These are phyloP conservation scores for Candida glaebosa DNA, from an alignment of 805 yeast species.

Conservation along the genomic window DNA sequence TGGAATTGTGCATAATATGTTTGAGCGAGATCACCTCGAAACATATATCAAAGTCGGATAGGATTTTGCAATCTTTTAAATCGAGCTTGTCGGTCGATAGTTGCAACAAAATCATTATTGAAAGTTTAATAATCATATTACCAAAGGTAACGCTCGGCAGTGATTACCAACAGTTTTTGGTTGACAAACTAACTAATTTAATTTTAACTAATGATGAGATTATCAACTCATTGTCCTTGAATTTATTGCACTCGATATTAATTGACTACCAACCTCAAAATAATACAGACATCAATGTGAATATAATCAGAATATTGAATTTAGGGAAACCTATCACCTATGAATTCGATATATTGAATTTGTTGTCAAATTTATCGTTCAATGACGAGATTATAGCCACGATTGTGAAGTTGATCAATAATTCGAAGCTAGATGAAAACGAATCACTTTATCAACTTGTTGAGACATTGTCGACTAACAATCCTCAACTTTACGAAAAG, in stretches of 20 bases:
- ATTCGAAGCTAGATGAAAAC: constrained; percentile 9
- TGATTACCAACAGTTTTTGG: constrained; percentile 13
- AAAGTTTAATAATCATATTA: constrained; percentile 19
- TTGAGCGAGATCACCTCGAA: constrained; percentile 19
- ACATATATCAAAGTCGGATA: constrained; percentile 8
- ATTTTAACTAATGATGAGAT: constrained; percentile 27
- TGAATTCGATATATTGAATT: constrained; percentile 3
- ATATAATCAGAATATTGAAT: constrained; percentile 1
- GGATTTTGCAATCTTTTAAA: constrained; percentile 14
- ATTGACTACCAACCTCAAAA: neutral
- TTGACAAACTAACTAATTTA: constrained; percentile 16
- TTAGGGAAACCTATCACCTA: constrained; percentile 1
- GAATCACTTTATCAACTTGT: constrained; percentile 9
- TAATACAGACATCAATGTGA: neutral
- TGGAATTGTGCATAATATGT: constrained; percentile 22
- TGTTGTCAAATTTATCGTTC: neutral
- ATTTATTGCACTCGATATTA: constrained; percentile 12
- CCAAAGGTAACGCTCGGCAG: constrained; percentile 1
- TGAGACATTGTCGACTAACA: constrained; percentile 3
- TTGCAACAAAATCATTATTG: constrained; percentile 23
- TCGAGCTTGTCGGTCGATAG: constrained; percentile 24
- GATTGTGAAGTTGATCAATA: constrained; percentile 7
- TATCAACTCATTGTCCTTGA: constrained; percentile 19
- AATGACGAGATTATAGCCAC: constrained; percentile 5
- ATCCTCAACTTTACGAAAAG: constrained; percentile 7